A percentile compares a stretch with the other conserved stretches of the same genome.
Evolutionary conservation across 768 basidiomycete species (phyloP).

Genomic region (Pulveroboletus frians): DNA sequence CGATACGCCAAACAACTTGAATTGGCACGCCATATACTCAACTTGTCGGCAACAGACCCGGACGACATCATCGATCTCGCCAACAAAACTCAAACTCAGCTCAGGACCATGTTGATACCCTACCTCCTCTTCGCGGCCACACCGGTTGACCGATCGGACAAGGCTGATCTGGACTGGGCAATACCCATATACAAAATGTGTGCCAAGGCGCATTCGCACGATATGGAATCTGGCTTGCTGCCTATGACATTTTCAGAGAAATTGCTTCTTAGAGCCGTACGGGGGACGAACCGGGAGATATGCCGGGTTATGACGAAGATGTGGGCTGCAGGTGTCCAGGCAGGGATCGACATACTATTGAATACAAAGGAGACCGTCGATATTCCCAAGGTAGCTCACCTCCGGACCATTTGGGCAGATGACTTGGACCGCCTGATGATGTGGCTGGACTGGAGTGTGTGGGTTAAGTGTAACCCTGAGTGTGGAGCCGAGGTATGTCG

Average conservation of each 20-base stretch:
- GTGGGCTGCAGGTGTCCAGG: constrained; percentile 39
- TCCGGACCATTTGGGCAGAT: constrained; percentile 32
- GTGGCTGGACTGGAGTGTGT: constrained; percentile 52
- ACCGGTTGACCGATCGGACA: not conserved
- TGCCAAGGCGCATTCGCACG: constrained; percentile 23
- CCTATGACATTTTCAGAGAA: not conserved
- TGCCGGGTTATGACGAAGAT: constrained; percentile 38
- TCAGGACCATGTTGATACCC: constrained; percentile 27
- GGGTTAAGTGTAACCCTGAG: constrained; percentile 25
- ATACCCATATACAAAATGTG: constrained; percentile 28
- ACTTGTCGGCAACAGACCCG: constrained; percentile 1
- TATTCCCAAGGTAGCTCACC: not conserved
- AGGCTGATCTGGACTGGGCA: constrained; percentile 24
- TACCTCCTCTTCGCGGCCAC: constrained; percentile 20
- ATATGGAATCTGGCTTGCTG: not conserved
- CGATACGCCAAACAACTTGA: constrained; percentile 32
- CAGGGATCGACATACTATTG: constrained; percentile 12
- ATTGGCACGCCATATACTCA: constrained; percentile 19
- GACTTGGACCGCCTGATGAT: constrained; percentile 36
- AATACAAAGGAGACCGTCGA: constrained; percentile 1
- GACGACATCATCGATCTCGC: constrained; percentile 5
- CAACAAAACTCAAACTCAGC: constrained; percentile 14
- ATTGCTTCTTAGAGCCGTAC: constrained; percentile 23
- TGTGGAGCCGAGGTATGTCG: too few species aligned
- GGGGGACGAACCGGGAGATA: constrained; percentile 39